phyloP scores from a whole-genome alignment of 768 basidiomycete species.

The Boletus rufocinnamomeus region DNA sequence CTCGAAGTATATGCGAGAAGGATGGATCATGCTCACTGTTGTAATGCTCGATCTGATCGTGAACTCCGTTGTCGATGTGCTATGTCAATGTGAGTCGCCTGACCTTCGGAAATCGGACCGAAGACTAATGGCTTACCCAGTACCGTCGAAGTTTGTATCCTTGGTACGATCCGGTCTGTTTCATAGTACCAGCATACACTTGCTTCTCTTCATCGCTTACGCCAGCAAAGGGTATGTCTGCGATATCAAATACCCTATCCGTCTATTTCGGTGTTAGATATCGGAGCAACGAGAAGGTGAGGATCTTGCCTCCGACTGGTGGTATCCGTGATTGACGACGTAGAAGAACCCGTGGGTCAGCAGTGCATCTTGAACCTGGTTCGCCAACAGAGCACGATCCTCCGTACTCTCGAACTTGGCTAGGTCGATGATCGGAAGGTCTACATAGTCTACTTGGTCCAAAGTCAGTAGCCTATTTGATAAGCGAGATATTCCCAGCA shows the following conservation, averaged over 20 bases:
- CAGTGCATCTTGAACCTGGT: slow-evolving; percentile 49
- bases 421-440: slow-evolving; percentile 55
- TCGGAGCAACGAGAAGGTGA: slow-evolving; percentile 8
- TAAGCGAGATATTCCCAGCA: not conserved
- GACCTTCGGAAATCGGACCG: not conserved
- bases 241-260: slow-evolving; percentile 50
- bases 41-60: slow-evolving; percentile 65
- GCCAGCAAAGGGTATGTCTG: slow-evolving; percentile 45
- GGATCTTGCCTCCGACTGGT: slow-evolving; percentile 37
- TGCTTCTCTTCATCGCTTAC: slow-evolving; percentile 47
- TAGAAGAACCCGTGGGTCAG: slow-evolving; percentile 45
- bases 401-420: slow-evolving; percentile 41
- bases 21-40: slow-evolving; percentile 44
- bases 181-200: slow-evolving; percentile 41
- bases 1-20: not conserved
- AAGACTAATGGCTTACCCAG: slow-evolving; percentile 39
- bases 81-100: slow-evolving; percentile 23
- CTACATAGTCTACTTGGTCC: slow-evolving; percentile 48
- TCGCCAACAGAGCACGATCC: slow-evolving; percentile 40
- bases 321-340: slow-evolving; percentile 41
- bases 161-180: slow-evolving; percentile 48
- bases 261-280: slow-evolving; percentile 41
- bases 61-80: slow-evolving; percentile 64
- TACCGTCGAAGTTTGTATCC: slow-evolving; percentile 55
- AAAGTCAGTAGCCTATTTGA: slow-evolving; percentile 4